These are phyloP conservation scores for Mucor ambiguus DNA, from an alignment of 371 early-diverging fungal genomes.

Conservation along the genomic window DNA sequence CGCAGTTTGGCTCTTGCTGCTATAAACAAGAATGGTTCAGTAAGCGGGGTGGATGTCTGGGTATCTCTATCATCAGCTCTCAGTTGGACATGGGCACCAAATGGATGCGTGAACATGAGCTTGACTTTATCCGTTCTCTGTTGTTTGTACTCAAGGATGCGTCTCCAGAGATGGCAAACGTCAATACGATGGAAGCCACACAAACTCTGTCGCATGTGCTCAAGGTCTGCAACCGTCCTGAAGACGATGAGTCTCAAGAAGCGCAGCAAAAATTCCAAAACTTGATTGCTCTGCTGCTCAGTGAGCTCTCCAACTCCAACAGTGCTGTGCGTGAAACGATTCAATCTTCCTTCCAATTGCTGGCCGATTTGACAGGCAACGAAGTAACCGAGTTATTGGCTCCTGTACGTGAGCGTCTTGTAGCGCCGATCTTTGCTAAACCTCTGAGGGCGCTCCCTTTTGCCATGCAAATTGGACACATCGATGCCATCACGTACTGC, in stretches of 20 bases:
- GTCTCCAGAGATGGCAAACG: slow-evolving; percentile 77
- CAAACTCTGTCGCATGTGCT: slow-evolving; percentile 79
- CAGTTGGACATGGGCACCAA: slow-evolving; percentile 80
- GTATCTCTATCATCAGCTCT: slow-evolving; percentile 82
- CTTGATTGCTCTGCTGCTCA: slow-evolving; percentile 80
- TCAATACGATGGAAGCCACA: slow-evolving; percentile 77
- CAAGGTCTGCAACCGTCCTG: slow-evolving; percentile 80
- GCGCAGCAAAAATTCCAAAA: slow-evolving; percentile 63
- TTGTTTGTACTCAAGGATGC: slow-evolving; percentile 94
- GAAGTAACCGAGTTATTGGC: slow-evolving; percentile 85
- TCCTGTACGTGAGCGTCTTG: slow-evolving; percentile 84
- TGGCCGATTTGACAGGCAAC: slow-evolving; percentile 78
- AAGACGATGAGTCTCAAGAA: slow-evolving; percentile 59
- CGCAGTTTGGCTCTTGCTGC: slow-evolving; percentile 82
- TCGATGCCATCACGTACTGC: slow-evolving; percentile 97
- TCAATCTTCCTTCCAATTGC: slow-evolving; percentile 78
- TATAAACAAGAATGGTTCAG: slow-evolving; percentile 84
- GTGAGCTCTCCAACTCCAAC: slow-evolving; percentile 95
- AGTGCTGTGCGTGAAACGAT: slow-evolving; percentile 87
- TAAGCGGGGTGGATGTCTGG: slow-evolving; percentile 91
- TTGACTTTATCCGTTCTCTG: slow-evolving; percentile 91
- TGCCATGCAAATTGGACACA: slow-evolving; percentile 97
- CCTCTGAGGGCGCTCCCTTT: slow-evolving; percentile 95
- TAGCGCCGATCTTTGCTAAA: slow-evolving; percentile 94
- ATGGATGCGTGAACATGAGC: slow-evolving; percentile 92